Evolutionary conservation across 306 rosid genomes (phyloP).

Genomic region (Cajanus cajan): DNA sequence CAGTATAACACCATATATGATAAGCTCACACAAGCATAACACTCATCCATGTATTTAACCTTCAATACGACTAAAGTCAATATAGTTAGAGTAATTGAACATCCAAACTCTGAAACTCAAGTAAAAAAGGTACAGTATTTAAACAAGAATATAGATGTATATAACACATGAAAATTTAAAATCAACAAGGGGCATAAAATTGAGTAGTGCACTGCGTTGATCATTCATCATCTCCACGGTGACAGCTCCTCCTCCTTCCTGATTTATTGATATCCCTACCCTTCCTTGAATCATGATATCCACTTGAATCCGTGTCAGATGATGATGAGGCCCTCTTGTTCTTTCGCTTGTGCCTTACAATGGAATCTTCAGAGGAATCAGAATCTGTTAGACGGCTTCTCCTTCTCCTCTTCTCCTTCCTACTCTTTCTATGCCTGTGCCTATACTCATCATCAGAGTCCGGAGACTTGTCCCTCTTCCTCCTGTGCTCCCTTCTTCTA

Average conservation of each 20-base stretch:
- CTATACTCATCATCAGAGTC: conserved; percentile 36
- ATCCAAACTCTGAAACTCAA: conserved; percentile 15
- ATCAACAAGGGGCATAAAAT: background rate
- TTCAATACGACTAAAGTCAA: background rate
- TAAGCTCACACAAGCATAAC: background rate
- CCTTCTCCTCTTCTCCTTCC: conserved; percentile 64
- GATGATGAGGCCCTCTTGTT: conserved; percentile 53
- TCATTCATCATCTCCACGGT: conserved; percentile 42
- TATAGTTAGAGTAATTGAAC: background rate
- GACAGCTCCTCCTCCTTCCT: conserved; percentile 63
- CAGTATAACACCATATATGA: background rate
- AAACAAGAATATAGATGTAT: background rate
- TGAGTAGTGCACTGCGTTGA: background rate
- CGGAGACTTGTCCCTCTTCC: conserved; percentile 40
- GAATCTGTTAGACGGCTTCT: conserved; percentile 61
- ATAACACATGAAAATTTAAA: background rate
- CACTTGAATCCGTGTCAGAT: conserved; percentile 50
- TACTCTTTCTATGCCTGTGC: conserved; percentile 38
- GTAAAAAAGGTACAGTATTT: background rate
- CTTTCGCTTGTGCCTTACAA: conserved; percentile 45
- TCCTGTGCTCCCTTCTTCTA: conserved; percentile 55
- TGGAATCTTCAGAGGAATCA: conserved; percentile 62
- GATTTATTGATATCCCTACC: conserved; percentile 63
- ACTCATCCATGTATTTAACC: background rate
- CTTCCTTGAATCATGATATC: conserved; percentile 47